Base-by-base conservation (phyloP, 805 yeast genomes). In the Brettanomyces anomalus region DNA sequence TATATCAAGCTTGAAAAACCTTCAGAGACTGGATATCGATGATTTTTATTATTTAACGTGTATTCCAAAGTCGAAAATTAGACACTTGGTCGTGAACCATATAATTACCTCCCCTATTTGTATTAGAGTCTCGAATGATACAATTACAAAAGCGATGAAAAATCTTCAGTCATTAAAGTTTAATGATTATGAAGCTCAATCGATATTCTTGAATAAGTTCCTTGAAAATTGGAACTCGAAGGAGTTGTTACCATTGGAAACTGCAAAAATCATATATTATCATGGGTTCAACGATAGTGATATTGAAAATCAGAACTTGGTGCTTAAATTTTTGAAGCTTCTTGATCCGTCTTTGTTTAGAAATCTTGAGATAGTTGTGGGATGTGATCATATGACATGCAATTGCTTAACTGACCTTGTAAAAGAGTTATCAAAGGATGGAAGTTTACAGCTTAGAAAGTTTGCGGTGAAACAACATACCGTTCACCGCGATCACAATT, bases 311-410 rank as follows among this genome's bases (percentile, higher is more conserved):
- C 49, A 67, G 35, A 55, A 61, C 8, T 46, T 68, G 13, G 56
- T 62, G 3, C 40, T 49, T 10, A 43, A 50, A 3, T 58, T 65
- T 38, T 41, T 74, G 2, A 54, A 55, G 8, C 42, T 55, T 2
- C 49, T 62, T 3, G 60, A 70, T 36, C 45, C 64, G 7, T 33
- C 46, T 0, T 15, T 39, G 2, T 39, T 76, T 15, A 54, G 60
- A 37, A 65, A 64, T 32, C 54, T 82, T 37, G 82, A 79, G 49
- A 46, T 81, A 16, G 63, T 64, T 5, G 52, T 77, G 24, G 82
- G 82, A 1, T 77, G 85, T 52, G 74, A 72, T 46, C 65, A 68
- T 18, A 52, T 61, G 24, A 59, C 55, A 0, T 68, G 76, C 48
- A 65, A 64, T 7, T 79, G 84, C 50, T 52, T 75, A 8, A 58